Evolutionary conservation across 345 rosid genomes (phyloP).

Genomic region (Salix exigua): DNA sequence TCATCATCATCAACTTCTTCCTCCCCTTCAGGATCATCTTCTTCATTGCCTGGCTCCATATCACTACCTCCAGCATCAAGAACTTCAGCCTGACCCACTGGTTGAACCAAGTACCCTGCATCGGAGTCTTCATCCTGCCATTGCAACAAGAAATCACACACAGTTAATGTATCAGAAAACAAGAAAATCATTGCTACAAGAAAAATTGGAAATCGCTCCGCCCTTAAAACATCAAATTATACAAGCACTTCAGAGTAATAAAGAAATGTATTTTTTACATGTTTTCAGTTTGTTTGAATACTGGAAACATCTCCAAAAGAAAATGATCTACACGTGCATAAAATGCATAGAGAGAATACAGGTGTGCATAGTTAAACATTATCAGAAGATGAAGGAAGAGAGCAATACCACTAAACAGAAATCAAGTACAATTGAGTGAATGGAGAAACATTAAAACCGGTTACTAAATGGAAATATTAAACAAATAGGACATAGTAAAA

Average conservation of each 20-base stretch:
- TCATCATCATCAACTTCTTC: conserved; percentile 35
- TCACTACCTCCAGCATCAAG: conserved; percentile 46
- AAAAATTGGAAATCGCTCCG: neutral
- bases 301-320: neutral
- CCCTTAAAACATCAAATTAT: neutral
- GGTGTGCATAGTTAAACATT: neutral
- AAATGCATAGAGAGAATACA: neutral
- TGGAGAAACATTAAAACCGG: too few species aligned
- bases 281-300: neutral
- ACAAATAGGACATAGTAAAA: neutral
- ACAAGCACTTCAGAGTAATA: neutral
- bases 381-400: neutral
- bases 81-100: conserved; percentile 47
- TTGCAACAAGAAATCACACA: neutral
- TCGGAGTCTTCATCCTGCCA: conserved; percentile 62
- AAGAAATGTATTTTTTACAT: neutral
- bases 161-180: neutral
- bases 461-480: neutral
- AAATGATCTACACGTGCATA: neutral
- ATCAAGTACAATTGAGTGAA: neutral
- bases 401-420: neutral
- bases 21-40: conserved; percentile 40
- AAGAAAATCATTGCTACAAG: neutral
- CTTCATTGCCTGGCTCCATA: conserved; percentile 45
- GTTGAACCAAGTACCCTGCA: conserved; percentile 60